Evolutionary conservation across 129 eudicot genomes (phyloP), one percentile per base, ranked within the genome.

Genomic region (Sambucus nigra): DNA sequence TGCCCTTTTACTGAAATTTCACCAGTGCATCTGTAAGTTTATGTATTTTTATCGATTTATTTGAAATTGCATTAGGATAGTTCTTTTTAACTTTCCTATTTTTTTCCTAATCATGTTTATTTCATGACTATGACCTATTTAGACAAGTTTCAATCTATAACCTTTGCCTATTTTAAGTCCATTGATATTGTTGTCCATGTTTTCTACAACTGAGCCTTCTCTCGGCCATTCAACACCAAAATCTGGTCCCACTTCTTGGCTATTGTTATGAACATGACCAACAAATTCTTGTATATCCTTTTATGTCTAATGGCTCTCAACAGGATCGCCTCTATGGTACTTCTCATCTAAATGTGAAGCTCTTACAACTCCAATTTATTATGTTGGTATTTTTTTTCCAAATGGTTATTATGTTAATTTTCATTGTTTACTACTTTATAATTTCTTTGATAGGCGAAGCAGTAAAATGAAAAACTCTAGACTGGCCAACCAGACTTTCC

Each of bases 261-360:
- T 81, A 67, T 66, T 86, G 95, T 57, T 69, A 76, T 27, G 95
- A 86, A 62, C 81, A 81, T 52, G 92, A 86, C 45, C 95, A 86
- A 59, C 95, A 86, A 60, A 86, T 81, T 61, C 95, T 86, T 55
- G 87, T 86, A 54, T 86, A 81, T 62, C 95, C 95, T 57, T 86
- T 78, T 69, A 86, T 86, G 95, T 86, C 95, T 23, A 86, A 86
- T 48, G 92, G 95, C 31, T 86, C 92, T 46, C 81, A 81, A 67
- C 95, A 86, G 60, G 95, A 86, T 78, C 87, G 95, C 55, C 80
- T 86, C 47, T 86, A 86, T 55, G 95, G 95, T 86, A 81, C 26
- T 55, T 67, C 48, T 55, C 51, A 31, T 33, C 62, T 55, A 47
- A 18, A 44, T 20, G 51, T 41, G 35, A 56, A 52, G 28, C 32